Base-by-base conservation (phyloP, 208 protist species). In the Blastocrithidia nonstop region DNA sequence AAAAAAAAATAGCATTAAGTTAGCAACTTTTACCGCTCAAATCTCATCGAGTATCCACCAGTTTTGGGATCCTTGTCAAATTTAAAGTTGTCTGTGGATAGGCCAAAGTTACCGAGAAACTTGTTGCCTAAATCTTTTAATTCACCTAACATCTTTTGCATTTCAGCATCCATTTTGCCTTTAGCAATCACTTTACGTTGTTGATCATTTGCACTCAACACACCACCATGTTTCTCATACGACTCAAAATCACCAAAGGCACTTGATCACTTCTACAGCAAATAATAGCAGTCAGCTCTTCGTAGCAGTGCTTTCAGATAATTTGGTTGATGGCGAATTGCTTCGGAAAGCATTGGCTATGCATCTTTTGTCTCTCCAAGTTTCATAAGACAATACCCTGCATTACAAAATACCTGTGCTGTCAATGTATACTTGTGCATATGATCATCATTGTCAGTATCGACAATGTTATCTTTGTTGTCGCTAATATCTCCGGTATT, bases 31-130 rank as follows among this genome's bases (percentile, higher is more conserved):
- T 29, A 36, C 2, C 68, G 69, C 54, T 95, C 83, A 49, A 96
- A 96, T 8, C 93, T 90, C 73, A 97, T 78, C 17, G 81, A 93
- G 56, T 96, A 97, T 21, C 71, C 71, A 8, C 93, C 95, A 4
- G 71, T 81, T 33, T 71, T 73, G 8, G 85, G 83, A 61, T 97
- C 92, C 59, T 98, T 93, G 41, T 95, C 75, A 38, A 98, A 88
- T 66, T 98, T 88, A 57, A 98, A 98, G 66, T 97, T 97, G 45
- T 98, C 93, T 8, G 91, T 93, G 1, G 75, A 94, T 8, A 98
- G 46, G 7, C 96, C 96, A 66, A 98, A 97, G 48, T 90, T 93
- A 16, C 93, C 90, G 6, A 98, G 66, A 24, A 97, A 61, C n/a
- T 68, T 76, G 59, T 98, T 98, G 5, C 96, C 96, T 1, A 98